Evolutionary conservation across 768 basidiomycete genomes (phyloP), one percentile per base, ranked within the genome.

Genomic region (Mycena floridula): DNA sequence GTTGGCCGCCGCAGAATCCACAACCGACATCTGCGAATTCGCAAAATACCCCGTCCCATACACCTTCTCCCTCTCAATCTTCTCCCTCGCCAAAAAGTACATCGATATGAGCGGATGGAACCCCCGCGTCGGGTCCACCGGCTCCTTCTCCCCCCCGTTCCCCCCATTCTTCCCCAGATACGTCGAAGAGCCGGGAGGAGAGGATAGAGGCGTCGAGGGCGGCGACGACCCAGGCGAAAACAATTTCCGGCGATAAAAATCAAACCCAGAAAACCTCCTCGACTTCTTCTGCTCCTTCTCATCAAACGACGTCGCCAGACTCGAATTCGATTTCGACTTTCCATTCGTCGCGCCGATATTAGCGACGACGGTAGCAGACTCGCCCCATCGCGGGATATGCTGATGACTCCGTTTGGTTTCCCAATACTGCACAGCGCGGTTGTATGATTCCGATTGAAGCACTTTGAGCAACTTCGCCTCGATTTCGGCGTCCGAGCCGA

Each of bases 61-160:
- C 6, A 99, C 88, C 42, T 79, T 76, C 54, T 99, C 96, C 44
- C 96, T 73, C 58, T 98, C 93, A 57, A 93, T 72, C 73, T 97
- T 98, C 70, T 99, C 96, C 43, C 90, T 74, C 4, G 94, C 89
- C 16, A 99, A 80, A 68, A 83, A 97, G 62, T 99, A 99, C 67
- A 99, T 97, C 24, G 93, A 91, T 37, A 98, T 77, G 22, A 99
- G 74, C 0, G 92, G 94, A 60, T 97, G 92, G 69, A 91, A 99
- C 1, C 93, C 96, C 43, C 79, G 70, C 12, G 91, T 95, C 4
- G 95, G 94, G 58, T 99, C 95, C 50, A 69, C 51, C 9, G 73
- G 74, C 48, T 82, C 68, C 22, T 54, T 11, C 23, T 16, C n/a
- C 18, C 23, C 72, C 47, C 70, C 73, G 43, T 70, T 62, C 4